A percentile compares a stretch with the other conserved stretches of the same genome.
These are phyloP conservation scores for Rutstroemia sydowiana DNA, from an alignment of 2,329 filamentous ascomycete genomes.

Conservation along the genomic window DNA sequence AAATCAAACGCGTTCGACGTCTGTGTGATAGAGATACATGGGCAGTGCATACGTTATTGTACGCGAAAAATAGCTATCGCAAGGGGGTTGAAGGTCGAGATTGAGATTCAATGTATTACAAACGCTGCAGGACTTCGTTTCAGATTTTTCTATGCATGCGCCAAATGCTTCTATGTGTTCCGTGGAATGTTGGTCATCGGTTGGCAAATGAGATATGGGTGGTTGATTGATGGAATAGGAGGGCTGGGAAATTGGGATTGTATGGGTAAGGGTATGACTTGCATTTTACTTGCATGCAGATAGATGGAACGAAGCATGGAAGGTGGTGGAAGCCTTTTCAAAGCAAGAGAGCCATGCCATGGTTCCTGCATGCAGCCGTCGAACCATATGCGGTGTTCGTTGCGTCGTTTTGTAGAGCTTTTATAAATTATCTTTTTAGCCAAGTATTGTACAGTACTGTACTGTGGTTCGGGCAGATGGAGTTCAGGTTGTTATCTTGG, in stretches of 20 bases:
- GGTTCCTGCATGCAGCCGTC: neutral
- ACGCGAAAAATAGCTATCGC: no score
- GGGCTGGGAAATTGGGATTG: neutral
- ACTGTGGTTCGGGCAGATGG: no score
- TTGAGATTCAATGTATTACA: neutral
- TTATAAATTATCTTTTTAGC: no score
- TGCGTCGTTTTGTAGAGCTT: no score
- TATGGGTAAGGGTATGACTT: no score
- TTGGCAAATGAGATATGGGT: neutral
- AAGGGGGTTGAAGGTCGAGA: no score
- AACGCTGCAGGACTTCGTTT: neutral
- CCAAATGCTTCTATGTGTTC: neutral
- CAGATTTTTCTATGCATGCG: neutral
- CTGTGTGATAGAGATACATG: neutral
- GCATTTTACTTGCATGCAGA: neutral
- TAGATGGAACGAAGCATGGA: neutral
- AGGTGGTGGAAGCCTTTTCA: neutral
- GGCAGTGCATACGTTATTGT: no score
- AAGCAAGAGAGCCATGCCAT: neutral
- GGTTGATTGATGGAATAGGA: neutral
- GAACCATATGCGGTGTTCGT: no score
- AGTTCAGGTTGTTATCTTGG: no score
- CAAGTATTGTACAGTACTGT: no score
- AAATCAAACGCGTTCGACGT: neutral
- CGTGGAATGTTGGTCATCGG: neutral